phyloP scores from a whole-genome alignment of 2,329 filamentous ascomycete species.

The Davidsoniella neocaledoniae region DNA sequence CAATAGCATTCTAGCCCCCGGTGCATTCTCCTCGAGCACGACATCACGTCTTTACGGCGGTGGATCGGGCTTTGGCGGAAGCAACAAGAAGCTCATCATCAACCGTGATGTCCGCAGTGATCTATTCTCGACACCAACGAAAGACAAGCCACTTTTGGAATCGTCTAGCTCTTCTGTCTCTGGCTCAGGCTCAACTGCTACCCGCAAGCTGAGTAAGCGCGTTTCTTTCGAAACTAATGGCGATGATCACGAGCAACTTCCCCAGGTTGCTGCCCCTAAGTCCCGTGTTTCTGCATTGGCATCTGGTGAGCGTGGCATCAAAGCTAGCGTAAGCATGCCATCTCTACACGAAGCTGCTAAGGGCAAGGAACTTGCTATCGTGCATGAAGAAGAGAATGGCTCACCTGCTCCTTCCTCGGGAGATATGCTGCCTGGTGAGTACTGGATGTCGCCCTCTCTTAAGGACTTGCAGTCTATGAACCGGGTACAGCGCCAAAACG shows the following conservation, averaged over 20 bases:
- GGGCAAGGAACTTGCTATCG: constrained; percentile 61
- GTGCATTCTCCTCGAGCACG: constrained; percentile 60
- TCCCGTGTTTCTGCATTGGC: constrained; percentile 13
- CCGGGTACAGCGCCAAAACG: constrained; percentile 56
- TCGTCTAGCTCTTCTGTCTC: background rate
- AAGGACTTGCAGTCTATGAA: constrained; percentile 67
- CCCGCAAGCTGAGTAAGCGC: constrained; percentile 54
- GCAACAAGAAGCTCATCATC: constrained; percentile 82
- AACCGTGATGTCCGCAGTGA: constrained; percentile 71
- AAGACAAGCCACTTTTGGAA: constrained; percentile 29
- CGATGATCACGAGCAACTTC: constrained; percentile 22
- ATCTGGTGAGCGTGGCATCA: constrained; percentile 15
- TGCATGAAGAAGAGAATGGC: constrained; percentile 50
- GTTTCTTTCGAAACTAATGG: constrained; percentile 75
- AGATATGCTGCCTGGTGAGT: constrained; percentile 49
- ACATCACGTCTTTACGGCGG: constrained; percentile 48
- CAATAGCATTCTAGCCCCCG: constrained; percentile 61
- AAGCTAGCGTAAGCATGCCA: constrained; percentile 7
- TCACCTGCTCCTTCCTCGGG: constrained; percentile 19
- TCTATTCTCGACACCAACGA: constrained; percentile 44
- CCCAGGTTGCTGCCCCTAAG: constrained; percentile 15
- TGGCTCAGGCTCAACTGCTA: constrained; percentile 16
- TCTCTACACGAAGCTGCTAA: constrained; percentile 54
- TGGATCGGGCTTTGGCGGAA: constrained; percentile 38
- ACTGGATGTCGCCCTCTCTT: constrained; percentile 70